Conservation (phyloP, 2,329 filamentous ascomycete genomes). For the Lasiodiplodia sp. region DNA sequence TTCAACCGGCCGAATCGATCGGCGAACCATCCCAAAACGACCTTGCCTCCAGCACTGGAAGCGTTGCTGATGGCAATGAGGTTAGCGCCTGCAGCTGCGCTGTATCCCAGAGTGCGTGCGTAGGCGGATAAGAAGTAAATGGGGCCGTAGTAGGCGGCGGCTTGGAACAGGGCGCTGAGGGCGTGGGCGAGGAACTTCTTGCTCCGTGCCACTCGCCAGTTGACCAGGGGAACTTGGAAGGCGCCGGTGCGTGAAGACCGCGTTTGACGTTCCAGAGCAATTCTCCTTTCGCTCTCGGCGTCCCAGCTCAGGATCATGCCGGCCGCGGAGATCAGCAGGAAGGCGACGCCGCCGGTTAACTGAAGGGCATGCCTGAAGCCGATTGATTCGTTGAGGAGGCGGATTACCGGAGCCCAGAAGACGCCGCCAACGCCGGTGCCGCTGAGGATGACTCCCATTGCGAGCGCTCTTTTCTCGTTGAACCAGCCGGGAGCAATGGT, state of each 20-base stretch:
- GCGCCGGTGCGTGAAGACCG: conserved; percentile 32
- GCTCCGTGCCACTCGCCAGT: conserved; percentile 45
- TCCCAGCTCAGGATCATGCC: conserved; percentile 42
- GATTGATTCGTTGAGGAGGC: conserved; percentile 40
- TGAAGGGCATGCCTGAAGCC: conserved; percentile 50
- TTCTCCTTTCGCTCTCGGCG: conserved; percentile 28
- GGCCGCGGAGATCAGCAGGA: conserved; percentile 39
- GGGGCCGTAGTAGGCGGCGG: conserved; percentile 49
- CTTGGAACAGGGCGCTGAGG: conserved; percentile 40
- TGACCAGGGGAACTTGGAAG: conserved; percentile 40
- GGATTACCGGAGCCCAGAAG: conserved; percentile 44
- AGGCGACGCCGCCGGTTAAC: conserved; percentile 42
- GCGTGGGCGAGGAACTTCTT: conserved; percentile 49
- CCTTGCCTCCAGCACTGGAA: conserved; percentile 48
- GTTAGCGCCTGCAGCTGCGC: conserved; percentile 44
- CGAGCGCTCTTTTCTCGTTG: conserved; percentile 44
- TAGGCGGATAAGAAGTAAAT: conserved; percentile 51
- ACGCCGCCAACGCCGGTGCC: conserved; percentile 51
- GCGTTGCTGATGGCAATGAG: conserved; percentile 52
- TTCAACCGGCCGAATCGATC: conserved; percentile 51
- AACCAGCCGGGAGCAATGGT: conserved; percentile 51
- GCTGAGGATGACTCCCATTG: conserved; percentile 49
- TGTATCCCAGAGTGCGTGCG: conserved; percentile 49
- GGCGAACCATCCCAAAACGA: conserved; percentile 48
- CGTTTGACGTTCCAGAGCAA: not conserved